These are phyloP conservation scores for Pythium aristosporum DNA, from an alignment of 352 stramenopile species.

Conservation along the genomic window DNA sequence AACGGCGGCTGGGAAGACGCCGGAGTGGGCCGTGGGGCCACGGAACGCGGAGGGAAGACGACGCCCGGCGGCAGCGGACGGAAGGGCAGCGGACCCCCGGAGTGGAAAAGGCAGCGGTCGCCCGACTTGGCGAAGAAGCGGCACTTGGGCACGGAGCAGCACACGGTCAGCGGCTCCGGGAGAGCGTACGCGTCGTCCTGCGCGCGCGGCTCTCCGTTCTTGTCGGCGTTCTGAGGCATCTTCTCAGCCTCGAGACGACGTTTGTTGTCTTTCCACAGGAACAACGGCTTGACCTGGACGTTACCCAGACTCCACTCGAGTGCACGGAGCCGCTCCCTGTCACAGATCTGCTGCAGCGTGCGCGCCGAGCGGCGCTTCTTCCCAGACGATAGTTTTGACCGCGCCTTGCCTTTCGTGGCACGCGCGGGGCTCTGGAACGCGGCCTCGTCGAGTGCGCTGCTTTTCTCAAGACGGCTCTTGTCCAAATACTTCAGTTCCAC, in stretches of 20 bases:
- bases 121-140: constrained; percentile 62
- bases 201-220: neutral
- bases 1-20: neutral
- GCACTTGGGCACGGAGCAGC: constrained; percentile 45
- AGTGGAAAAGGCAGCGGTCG: constrained; percentile 64
- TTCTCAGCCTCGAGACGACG: constrained; percentile 47
- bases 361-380: constrained; percentile 21
- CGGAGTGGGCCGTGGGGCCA: neutral
- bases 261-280: constrained; percentile 64
- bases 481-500: constrained; percentile 29
- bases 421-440: constrained; percentile 14
- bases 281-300: constrained; percentile 40
- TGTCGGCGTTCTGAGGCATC: neutral
- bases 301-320: constrained; percentile 72
- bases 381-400: neutral
- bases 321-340: constrained; percentile 50
- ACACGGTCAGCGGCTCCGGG: constrained; percentile 45
- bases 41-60: neutral
- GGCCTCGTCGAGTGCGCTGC: neutral
- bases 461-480: constrained; percentile 5
- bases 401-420: constrained; percentile 14
- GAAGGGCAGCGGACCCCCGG: constrained; percentile 9
- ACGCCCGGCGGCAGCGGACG: neutral
- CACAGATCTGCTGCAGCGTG: constrained; percentile 19
- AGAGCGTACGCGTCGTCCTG: constrained; percentile 3